Evolutionary conservation across 2,329 filamentous ascomycete species (phyloP).

Genomic region (Beauveria varroae): DNA sequence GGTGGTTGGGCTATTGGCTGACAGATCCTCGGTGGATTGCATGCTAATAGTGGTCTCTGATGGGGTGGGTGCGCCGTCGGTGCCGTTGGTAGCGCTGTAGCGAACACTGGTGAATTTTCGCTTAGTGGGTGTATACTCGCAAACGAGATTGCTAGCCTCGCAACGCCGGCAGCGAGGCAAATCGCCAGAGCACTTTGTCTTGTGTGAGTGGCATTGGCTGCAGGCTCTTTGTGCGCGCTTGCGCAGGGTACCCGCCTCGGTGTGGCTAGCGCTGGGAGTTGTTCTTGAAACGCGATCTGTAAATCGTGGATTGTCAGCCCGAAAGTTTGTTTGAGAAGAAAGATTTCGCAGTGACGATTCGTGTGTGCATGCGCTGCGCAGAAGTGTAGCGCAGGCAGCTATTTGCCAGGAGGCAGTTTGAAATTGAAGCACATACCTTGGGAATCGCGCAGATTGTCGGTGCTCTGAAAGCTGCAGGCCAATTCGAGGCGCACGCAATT

Average conservation of each 20-base stretch:
- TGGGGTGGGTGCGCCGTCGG: not conserved
- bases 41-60: not conserved
- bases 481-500: conserved; percentile 32
- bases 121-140: conserved; percentile 33
- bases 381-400: not conserved
- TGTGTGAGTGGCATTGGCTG: conserved; percentile 33
- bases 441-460: conserved; percentile 16
- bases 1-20: conserved; percentile 15
- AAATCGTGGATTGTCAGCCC: conserved; percentile 2
- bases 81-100: conserved; percentile 15
- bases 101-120: conserved; percentile 30
- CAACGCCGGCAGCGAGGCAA: conserved; percentile 32
- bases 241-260: conserved; percentile 33
- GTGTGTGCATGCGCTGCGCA: not conserved
- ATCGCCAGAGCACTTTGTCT: conserved; percentile 36
- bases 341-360: not conserved
- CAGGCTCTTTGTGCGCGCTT: conserved; percentile 36
- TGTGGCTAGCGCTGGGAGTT: conserved; percentile 32
- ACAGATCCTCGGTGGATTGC: conserved; percentile 3
- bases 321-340: not conserved
- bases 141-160: conserved; percentile 24
- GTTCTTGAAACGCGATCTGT: conserved; percentile 28
- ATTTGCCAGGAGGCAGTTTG: not conserved
- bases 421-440: conserved; percentile 13
- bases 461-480: conserved; percentile 26